Percentiles rank a stretch among this genome's conserved stretches.
phyloP scores from a whole-genome alignment of 2,329 filamentous ascomycete species.

The Ophiocordyceps sinensis region DNA sequence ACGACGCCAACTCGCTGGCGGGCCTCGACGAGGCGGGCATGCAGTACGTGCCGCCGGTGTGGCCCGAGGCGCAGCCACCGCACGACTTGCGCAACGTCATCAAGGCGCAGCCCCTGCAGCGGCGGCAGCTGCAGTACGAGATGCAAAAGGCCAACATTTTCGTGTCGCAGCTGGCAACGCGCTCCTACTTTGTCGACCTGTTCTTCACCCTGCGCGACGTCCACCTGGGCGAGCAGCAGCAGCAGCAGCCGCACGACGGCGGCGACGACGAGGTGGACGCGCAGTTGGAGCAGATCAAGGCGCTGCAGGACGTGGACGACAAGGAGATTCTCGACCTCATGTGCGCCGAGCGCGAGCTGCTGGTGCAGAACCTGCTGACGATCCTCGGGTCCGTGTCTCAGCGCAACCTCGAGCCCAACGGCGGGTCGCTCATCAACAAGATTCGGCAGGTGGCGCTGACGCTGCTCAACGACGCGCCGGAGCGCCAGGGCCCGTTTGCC shows the following conservation, averaged over 20 bases:
- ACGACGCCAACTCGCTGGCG: constrained; percentile 21
- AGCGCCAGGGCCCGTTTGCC: constrained; percentile 35
- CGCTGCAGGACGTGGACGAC: constrained; percentile 23
- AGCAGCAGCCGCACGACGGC: background rate
- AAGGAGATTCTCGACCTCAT: constrained; percentile 47
- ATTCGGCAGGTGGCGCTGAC: constrained; percentile 75
- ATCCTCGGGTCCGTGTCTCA: constrained; percentile 68
- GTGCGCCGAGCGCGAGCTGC: constrained; percentile 62
- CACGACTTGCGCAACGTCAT: constrained; percentile 37
- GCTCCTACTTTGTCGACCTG: constrained; percentile 75
- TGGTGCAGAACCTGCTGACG: constrained; percentile 63
- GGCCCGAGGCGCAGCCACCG: constrained; percentile 28
- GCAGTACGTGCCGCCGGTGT: constrained; percentile 37
- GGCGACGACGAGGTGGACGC: background rate
- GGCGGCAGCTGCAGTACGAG: constrained; percentile 58
- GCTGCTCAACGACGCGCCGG: constrained; percentile 45
- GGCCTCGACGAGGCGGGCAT: constrained; percentile 29
- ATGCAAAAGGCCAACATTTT: constrained; percentile 90
- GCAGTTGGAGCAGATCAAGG: constrained; percentile 8
- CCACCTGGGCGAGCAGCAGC: constrained; percentile 33
- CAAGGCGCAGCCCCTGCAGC: constrained; percentile 31
- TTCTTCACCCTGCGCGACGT: constrained; percentile 67
- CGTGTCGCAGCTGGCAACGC: constrained; percentile 63
- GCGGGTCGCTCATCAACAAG: constrained; percentile 58
- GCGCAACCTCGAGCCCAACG: constrained; percentile 67